Evolutionary conservation across 2,329 filamentous ascomycete species (phyloP).

Genomic region (Niveomyces coronatus): DNA sequence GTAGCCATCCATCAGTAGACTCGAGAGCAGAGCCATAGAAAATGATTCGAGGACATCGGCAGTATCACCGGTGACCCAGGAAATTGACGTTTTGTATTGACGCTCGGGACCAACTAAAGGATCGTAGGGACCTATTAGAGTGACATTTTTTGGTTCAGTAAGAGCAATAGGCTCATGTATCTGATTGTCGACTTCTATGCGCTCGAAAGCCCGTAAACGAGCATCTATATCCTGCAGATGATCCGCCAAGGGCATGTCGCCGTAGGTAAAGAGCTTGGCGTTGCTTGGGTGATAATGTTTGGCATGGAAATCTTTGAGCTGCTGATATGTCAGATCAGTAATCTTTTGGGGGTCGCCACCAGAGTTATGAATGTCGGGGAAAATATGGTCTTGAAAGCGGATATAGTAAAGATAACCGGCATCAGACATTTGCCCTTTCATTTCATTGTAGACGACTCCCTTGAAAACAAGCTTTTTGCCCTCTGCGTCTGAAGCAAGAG

Average conservation of each 20-base stretch:
- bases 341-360: slow-evolving; percentile 95
- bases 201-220: slow-evolving; percentile 63
- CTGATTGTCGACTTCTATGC: slow-evolving; percentile 57
- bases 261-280: slow-evolving; percentile 90
- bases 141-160: slow-evolving; percentile 56
- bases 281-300: slow-evolving; percentile 97
- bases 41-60: slow-evolving; percentile 81
- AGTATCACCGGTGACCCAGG: slow-evolving; percentile 82
- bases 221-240: slow-evolving; percentile 72
- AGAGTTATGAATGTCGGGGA: slow-evolving; percentile 91
- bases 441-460: slow-evolving; percentile 97
- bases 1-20: slow-evolving; percentile 84
- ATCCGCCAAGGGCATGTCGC: slow-evolving; percentile 74
- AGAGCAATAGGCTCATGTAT: slow-evolving; percentile 70
- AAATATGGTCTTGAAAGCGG: slow-evolving; percentile 86
- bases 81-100: slow-evolving; percentile 88
- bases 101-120: slow-evolving; percentile 75
- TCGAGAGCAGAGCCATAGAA: slow-evolving; percentile 70
- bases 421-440: slow-evolving; percentile 99
- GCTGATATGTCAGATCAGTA: slow-evolving; percentile 85
- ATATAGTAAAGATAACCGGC: slow-evolving; percentile 95
- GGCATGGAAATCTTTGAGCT: slow-evolving; percentile 78
- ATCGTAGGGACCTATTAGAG: slow-evolving; percentile 71
- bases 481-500: slow-evolving; percentile 44
- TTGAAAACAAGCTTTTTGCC: slow-evolving; percentile 79